Evolutionary conservation across 2,329 filamentous ascomycete genomes (phyloP), one percentile per base, ranked within the genome.

Genomic region (Sclerotinia spermophila): DNA sequence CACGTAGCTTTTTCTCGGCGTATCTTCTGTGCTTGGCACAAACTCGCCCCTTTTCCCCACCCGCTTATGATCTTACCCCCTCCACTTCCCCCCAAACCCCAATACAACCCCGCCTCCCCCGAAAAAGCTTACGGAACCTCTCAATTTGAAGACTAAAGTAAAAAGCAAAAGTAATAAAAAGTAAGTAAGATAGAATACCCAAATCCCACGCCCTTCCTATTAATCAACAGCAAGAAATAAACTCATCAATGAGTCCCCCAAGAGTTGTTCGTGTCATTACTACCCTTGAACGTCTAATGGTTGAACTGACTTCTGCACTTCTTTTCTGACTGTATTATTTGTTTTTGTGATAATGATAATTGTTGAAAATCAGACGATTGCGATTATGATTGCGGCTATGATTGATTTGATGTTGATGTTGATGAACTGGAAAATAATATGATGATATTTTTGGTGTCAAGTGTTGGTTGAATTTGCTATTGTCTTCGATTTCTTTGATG

Each of bases 241-340:
- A 65, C 62, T 30, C 62, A 40, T 65, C 17, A 24, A 65, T 51
- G 24, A 65, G 45, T 40, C 33, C 62, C 24, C 62, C 45, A 65
- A 40, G 24, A 65, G 62, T 65, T 48, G 62, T 65, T 40, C 62
- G 24, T 65, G 62, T 65, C 62, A 65, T 53, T 65, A 65, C 62
- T 65, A 65, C 62, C 24, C 62, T 65, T 40, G 62, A 53, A 65
- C 62, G 45, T 21, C 62, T 65, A 53, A 40, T 30, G 62, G 45
- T 30, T 65, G 62, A 53, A 65, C n/a, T 53, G 17, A 65, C 62
- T 38, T 35, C 42, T 38, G 30, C 8, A 65, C n/a, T n/a, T 65
- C 48, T 53, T 51, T 30, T 53, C 62, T 21, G 45, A 53, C 62
- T 53, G 62, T 65, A 10, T 40, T n/a, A 40, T 40, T 40, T 15